Evolutionary conservation across 2,329 filamentous ascomycete genomes (phyloP).

Genomic region (Ilyonectria robusta): DNA sequence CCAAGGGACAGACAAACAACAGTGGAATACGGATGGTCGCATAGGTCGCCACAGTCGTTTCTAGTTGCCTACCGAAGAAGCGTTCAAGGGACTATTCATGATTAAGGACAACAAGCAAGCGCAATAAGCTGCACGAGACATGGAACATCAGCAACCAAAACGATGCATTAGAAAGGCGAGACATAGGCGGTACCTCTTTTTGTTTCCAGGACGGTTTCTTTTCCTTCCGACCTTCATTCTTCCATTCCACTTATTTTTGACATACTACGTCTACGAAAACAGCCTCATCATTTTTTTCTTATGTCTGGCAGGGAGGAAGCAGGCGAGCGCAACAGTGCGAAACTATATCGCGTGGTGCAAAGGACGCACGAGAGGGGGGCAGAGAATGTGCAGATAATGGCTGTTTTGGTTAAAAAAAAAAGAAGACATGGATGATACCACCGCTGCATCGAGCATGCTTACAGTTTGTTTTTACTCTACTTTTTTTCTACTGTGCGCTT

Average conservation of each 20-base stretch:
- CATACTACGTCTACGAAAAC: slow-evolving; percentile 42
- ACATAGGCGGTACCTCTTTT: slow-evolving; percentile 40
- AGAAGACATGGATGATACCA: slow-evolving; percentile 60
- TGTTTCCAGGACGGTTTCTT: slow-evolving; percentile 35
- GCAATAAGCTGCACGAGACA: slow-evolving; percentile 43
- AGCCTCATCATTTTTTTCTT: slow-evolving; percentile 40
- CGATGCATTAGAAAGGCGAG: slow-evolving; percentile 50
- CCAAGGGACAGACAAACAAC: slow-evolving; percentile 47
- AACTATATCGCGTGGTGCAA: slow-evolving; percentile 4
- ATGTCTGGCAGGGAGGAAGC: slow-evolving; percentile 36
- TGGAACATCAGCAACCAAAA: slow-evolving; percentile 43
- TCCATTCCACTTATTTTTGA: slow-evolving; percentile 44
- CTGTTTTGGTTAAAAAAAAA: slow-evolving; percentile 46
- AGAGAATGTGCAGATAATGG: slow-evolving; percentile 45
- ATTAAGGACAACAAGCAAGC: slow-evolving; percentile 44
- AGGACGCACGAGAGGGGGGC: slow-evolving; percentile 14
- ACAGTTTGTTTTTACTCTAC: slow-evolving; percentile 45
- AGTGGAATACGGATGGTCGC: slow-evolving; percentile 50
- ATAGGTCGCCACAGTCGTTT: slow-evolving; percentile 47
- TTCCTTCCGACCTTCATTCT: slow-evolving; percentile 30
- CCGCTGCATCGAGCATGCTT: slow-evolving; percentile 56
- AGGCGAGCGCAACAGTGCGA: slow-evolving; percentile 19
- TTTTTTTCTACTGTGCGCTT: slow-evolving; percentile 37
- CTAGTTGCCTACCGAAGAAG: slow-evolving; percentile 40
- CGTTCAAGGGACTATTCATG: slow-evolving; percentile 37